Evolutionary conservation across 225 moss, liverwort and hornwort genomes (phyloP).

Genomic region (Marchantia polymorpha): DNA sequence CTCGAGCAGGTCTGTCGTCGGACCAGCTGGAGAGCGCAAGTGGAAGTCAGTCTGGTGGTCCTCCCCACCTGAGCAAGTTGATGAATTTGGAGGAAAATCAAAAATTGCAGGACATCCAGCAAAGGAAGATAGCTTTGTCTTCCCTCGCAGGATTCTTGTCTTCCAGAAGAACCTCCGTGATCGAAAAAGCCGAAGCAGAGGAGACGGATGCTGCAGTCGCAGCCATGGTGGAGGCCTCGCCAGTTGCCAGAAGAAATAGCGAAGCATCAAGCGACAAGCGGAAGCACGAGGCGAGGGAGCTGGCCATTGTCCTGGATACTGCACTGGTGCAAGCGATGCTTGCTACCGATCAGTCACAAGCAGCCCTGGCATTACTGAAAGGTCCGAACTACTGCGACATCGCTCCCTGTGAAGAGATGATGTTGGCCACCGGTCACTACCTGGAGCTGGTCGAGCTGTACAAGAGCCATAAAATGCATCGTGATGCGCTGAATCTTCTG

Average conservation of each 20-base stretch:
- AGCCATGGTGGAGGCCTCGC: slow-evolving; percentile 70
- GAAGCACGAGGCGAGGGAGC: slow-evolving; percentile 56
- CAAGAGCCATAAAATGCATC: slow-evolving; percentile 71
- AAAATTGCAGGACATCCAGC: slow-evolving; percentile 46
- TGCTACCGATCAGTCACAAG: slow-evolving; percentile 56
- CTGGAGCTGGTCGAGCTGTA: slow-evolving; percentile 82
- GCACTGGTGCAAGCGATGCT: slow-evolving; percentile 86
- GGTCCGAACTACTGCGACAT: slow-evolving; percentile 92
- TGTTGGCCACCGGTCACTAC: slow-evolving; percentile 76
- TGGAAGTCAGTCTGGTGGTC: slow-evolving; percentile 11
- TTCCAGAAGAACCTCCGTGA: slow-evolving; percentile 66
- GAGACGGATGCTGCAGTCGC: slow-evolving; percentile 97
- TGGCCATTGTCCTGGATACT: slow-evolving; percentile 81
- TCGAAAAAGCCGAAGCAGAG: slow-evolving; percentile 84
- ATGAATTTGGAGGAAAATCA: slow-evolving; percentile 17
- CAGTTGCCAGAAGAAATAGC: slow-evolving; percentile 39
- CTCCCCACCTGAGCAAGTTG: background rate
- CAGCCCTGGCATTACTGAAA: slow-evolving; percentile 67
- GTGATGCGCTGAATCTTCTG: slow-evolving; percentile 71
- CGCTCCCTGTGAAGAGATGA: slow-evolving; percentile 80
- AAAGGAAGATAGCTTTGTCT: slow-evolving; percentile 67
- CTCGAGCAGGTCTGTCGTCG: slow-evolving; percentile 12
- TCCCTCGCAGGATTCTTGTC: slow-evolving; percentile 66
- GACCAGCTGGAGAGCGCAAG: slow-evolving; percentile 24
- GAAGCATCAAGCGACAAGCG: slow-evolving; percentile 46